Evolutionary conservation across 2,329 filamentous ascomycete genomes (phyloP).

Genomic region (Diplocarpon rosae): DNA sequence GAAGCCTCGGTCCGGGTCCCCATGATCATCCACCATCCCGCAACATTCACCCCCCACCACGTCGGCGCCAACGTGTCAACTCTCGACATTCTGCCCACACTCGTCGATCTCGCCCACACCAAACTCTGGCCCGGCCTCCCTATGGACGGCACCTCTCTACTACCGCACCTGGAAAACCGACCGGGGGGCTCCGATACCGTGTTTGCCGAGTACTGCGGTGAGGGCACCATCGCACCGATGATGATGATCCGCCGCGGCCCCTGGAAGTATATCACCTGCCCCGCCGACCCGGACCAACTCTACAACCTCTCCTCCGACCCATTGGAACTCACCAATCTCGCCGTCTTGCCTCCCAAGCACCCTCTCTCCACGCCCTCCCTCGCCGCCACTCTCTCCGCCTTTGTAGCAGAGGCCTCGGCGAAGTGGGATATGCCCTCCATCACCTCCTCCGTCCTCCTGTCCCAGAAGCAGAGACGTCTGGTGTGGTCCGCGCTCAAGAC

Average conservation of each 20-base stretch:
- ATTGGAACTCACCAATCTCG: slow-evolving; percentile 30
- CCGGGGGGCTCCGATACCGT: slow-evolving; percentile 68
- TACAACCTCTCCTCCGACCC: slow-evolving; percentile 65
- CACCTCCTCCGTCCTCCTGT: slow-evolving; percentile 60
- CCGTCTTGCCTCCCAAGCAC: slow-evolving; percentile 29
- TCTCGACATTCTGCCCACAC: slow-evolving; percentile 78
- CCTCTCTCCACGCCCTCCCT: slow-evolving; percentile 26
- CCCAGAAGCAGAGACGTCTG: slow-evolving; percentile 67
- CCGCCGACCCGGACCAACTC: slow-evolving; percentile 73
- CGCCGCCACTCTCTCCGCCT: slow-evolving; percentile 41
- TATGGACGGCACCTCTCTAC: slow-evolving; percentile 72
- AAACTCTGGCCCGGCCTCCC: slow-evolving; percentile 61
- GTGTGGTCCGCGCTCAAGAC: slow-evolving; percentile 71
- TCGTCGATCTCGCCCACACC: slow-evolving; percentile 70
- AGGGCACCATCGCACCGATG: slow-evolving; percentile 77
- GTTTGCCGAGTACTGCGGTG: slow-evolving; percentile 91
- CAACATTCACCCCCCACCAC: slow-evolving; percentile 61
- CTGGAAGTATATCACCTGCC: slow-evolving; percentile 87
- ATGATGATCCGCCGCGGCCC: slow-evolving; percentile 87
- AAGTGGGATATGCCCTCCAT: slow-evolving; percentile 78
- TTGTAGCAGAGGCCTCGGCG: slow-evolving; percentile 59
- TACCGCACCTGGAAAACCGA: slow-evolving; percentile 61
- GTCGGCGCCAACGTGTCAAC: slow-evolving; percentile 82
- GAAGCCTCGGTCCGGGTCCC: slow-evolving; percentile 85
- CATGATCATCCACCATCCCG: slow-evolving; percentile 72